Evolutionary conservation across 2,329 filamentous ascomycete genomes (phyloP), one percentile per base, ranked within the genome.

Genomic region (Penicillium sp.): DNA sequence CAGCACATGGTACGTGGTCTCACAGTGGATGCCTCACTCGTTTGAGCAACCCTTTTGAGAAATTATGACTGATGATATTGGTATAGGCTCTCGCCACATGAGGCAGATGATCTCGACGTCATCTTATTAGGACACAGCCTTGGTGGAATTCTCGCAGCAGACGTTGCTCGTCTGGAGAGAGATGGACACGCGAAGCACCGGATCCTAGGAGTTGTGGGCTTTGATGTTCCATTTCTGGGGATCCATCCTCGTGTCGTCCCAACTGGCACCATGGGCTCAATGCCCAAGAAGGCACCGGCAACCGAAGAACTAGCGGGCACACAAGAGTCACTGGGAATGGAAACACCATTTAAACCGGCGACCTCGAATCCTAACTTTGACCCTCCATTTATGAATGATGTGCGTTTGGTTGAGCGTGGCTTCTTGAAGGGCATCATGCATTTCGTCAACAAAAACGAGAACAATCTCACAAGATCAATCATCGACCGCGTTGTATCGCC

Each of bases 51-150:
- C 9, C 13, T 21, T 22, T 34, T 21, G n/a, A 45, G 11, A 22
- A 11, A 29, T 29, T n/a, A n/a, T 11, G 11, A 24, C 24, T 36
- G 9, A 58, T 48, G 6, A 38, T 21, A 11, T 24, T 24, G 27
- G 45, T 32, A 22, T 54, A 85, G 82, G 90, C 78, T 96, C 29
- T 78, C 82, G 54, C 90, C 90, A 6, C 90, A 95, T 64, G 88
- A 93, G 70, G 83, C 83, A 27, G 75, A 81, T 4, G 82, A 79
- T 18, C 92, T 90, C 1, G 92, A 97, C 75, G 81, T 95, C 2
- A 80, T 97, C 18, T 79, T 97, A 3, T 78, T 96, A 3, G 92
- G 92, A 1, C 92, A 96, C 71, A 95, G 90, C 40, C 93, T 97
- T 85, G 92, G 92, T 14, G 92, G 92, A 1, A 79, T 97, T 22